Conservation (phyloP, 257 asterid genomes). For the Leptodermis oblonga region DNA sequence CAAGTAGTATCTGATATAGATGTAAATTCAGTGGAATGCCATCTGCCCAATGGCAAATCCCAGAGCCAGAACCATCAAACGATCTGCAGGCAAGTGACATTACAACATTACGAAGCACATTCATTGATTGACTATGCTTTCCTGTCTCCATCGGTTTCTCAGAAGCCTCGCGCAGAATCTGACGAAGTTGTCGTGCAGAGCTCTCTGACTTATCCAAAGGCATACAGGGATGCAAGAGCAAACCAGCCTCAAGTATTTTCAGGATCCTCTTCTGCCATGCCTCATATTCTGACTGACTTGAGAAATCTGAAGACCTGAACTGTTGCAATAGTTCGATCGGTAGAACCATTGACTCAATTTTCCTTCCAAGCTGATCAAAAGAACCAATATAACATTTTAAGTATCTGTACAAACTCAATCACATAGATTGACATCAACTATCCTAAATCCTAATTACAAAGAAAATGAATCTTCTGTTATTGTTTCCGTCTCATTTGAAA, state of each 20-base stretch:
- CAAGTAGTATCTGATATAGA: slow-evolving; percentile 60
- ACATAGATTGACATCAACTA: neutral
- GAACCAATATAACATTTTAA: slow-evolving; percentile 10
- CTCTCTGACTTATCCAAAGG: slow-evolving; percentile 51
- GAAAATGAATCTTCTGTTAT: neutral
- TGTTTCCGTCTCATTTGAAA: neutral
- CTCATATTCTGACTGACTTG: slow-evolving; percentile 51
- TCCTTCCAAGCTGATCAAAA: slow-evolving; percentile 68
- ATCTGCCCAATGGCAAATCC: slow-evolving; percentile 93
- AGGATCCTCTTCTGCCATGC: slow-evolving; percentile 73
- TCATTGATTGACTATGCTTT: slow-evolving; percentile 61
- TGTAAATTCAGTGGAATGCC: slow-evolving; percentile 75
- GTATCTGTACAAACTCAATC: neutral
- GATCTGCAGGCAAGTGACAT: slow-evolving; percentile 68
- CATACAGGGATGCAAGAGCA: slow-evolving; percentile 63
- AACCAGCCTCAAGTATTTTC: slow-evolving; percentile 76
- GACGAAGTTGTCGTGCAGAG: slow-evolving; percentile 47
- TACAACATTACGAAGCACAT: slow-evolving; percentile 45
- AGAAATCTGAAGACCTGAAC: slow-evolving; percentile 57
- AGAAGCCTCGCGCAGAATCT: slow-evolving; percentile 45
- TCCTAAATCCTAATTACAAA: neutral
- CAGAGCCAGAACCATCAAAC: slow-evolving; percentile 66
- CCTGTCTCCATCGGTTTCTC: slow-evolving; percentile 64
- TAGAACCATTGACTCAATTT: slow-evolving; percentile 70
- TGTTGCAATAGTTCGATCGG: slow-evolving; percentile 84